Conservation (phyloP, 2,329 filamentous ascomycete species). For the Colletotrichum tofieldiae region DNA sequence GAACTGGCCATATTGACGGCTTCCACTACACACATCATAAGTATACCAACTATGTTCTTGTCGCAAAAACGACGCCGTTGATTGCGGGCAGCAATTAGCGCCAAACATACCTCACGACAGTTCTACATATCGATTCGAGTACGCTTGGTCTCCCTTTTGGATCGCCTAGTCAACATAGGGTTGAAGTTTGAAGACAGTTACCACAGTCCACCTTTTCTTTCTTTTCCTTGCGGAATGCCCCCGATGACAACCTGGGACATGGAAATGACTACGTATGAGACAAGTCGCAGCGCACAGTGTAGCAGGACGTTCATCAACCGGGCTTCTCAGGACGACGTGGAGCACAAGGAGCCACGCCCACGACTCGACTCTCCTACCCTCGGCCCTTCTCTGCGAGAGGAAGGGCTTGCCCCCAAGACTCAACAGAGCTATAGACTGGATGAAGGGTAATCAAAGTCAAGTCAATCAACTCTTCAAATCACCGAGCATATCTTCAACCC, state of each 20-base stretch:
- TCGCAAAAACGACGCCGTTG: no score
- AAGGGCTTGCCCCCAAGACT: no score
- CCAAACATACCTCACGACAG: no score
- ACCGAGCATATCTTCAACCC: constrained; percentile 10
- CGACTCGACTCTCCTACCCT: background rate
- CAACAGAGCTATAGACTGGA: background rate
- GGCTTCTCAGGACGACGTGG: background rate
- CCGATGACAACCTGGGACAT: background rate
- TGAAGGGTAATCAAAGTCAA: background rate
- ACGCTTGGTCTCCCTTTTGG: background rate
- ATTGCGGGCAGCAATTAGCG: no score
- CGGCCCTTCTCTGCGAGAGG: background rate
- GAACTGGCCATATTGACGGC: background rate
- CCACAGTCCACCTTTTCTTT: background rate
- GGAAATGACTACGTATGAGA: background rate
- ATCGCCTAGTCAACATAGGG: background rate
- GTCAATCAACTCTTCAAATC: background rate
- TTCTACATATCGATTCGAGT: background rate
- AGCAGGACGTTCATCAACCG: background rate
- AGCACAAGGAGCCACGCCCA: background rate
- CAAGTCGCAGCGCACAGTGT: background rate
- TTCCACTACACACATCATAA: background rate
- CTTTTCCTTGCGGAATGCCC: background rate
- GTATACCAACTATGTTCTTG: no score
- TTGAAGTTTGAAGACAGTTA: no score